A percentile compares a stretch with the other conserved stretches of the same genome.
These are phyloP conservation scores for Clitopilus hobsonii DNA, from an alignment of 768 basidiomycete species.

Conservation along the genomic window DNA sequence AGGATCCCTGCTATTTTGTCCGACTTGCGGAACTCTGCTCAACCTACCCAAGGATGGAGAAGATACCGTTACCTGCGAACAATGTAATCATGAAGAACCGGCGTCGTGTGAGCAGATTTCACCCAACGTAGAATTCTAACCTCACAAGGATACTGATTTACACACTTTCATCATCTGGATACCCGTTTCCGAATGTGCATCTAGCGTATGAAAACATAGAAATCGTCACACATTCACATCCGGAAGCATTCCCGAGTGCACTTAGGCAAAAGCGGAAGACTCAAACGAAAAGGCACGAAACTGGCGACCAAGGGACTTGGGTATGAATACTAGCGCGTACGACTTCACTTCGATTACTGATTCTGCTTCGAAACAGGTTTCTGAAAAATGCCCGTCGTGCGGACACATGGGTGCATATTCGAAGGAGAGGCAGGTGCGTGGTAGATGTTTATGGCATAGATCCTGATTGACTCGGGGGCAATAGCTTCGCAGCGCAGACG, in stretches of 20 bases:
- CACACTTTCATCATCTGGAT: not conserved
- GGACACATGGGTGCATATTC: constrained; percentile 83
- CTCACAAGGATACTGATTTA: not conserved
- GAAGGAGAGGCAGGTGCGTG: constrained; percentile 78
- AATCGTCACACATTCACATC: constrained; percentile 86
- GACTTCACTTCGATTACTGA: not conserved
- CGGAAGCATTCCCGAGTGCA: constrained; percentile 91
- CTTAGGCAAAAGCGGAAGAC: constrained; percentile 87
- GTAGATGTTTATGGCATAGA: not conserved
- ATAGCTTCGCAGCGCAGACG: constrained; percentile 86
- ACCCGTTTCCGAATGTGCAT: not conserved
- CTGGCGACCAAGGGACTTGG: constrained; percentile 58
- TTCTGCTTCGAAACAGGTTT: constrained; percentile 55
- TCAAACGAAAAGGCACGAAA: constrained; percentile 74
- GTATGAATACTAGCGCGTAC: too few species aligned
- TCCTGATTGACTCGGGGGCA: not conserved
- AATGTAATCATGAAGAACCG: constrained; percentile 84
- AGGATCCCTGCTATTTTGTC: constrained; percentile 95
- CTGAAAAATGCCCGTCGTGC: constrained; percentile 87
- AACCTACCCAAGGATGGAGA: constrained; percentile 75
- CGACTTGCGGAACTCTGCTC: constrained; percentile 86
- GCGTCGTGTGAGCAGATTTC: constrained; percentile 88
- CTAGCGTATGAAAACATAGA: constrained; percentile 89
- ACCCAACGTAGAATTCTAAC: too few species aligned
- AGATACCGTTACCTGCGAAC: constrained; percentile 75